These are phyloP conservation scores for Triticum turgidum DNA, from an alignment of 176 grass and related monocot species.

Conservation along the genomic window DNA sequence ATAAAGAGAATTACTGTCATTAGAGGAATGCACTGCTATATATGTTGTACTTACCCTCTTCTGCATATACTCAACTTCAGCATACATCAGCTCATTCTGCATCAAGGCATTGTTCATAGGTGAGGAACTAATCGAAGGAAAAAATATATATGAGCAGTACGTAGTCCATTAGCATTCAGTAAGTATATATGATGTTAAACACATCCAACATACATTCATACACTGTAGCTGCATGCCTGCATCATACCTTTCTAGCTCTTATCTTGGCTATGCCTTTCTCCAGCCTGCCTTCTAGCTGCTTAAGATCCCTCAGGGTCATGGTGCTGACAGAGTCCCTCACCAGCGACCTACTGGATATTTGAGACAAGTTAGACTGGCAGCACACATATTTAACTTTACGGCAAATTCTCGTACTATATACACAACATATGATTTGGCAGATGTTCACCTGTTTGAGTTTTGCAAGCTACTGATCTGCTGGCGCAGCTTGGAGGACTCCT, in stretches of 20 bases:
- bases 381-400: not conserved
- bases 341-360: conserved; percentile 48
- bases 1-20: not conserved
- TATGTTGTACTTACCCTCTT: conserved; percentile 53
- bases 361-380: conserved; percentile 10
- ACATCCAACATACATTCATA: not conserved
- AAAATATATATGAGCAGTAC: not conserved
- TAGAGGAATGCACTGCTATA: not conserved
- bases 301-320: conserved; percentile 62
- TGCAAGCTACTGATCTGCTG: conserved; percentile 61
- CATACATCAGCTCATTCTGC: conserved; percentile 75
- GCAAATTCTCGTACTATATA: not conserved
- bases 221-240: not conserved
- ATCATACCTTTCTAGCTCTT: conserved; percentile 80
- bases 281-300: conserved; percentile 62
- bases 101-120: not conserved
- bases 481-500: conserved; percentile 81
- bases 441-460: conserved; percentile 68
- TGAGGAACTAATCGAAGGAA: not conserved
- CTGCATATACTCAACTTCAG: conserved; percentile 61
- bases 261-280: conserved; percentile 82
- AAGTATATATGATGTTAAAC: not conserved
- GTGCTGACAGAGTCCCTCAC: conserved; percentile 58
- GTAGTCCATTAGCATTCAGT: not conserved
- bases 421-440: not conserved